Base-by-base conservation (phyloP, 129 eudicot genomes). In the Flaveria brownii region DNA sequence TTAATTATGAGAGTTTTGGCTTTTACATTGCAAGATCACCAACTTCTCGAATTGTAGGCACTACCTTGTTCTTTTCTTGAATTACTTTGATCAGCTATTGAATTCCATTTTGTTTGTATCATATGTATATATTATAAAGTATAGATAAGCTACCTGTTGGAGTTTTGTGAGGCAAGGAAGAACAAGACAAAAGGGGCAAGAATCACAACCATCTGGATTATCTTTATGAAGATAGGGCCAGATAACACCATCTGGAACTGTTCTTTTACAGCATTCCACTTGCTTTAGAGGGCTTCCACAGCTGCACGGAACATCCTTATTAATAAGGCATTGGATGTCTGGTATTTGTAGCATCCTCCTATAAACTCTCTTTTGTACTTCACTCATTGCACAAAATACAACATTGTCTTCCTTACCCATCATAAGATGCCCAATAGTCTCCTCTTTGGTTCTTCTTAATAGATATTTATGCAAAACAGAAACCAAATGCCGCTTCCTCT, bases 381-480 rank as follows among this genome's bases (percentile, higher is more conserved):
- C 97, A 78, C 96, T 91, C 97, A 94, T 89, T 3, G 92, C 93
- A 86, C 98, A 94, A 78, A 94, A 94, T 23, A 94, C 97, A 76
- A 94, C 96, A 81, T 94, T 94, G 82, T 94, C 98, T 83, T 94
- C 98, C 84, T 94, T 94, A 22, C 98, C 98, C 96, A 87, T 73
- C 97, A 94, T 88, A 74, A 94, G 93, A 74, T 91, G 96, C 68
- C 96, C 98, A 43, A 91, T 90, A 1, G 98, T 94, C 75, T 94
- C 98, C 78, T 91, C 97, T 85, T 94, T 94, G 2, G 97, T 94
- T 85, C 98, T 87, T 77, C 98, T 94, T 16, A 94, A 80, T 23
- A 94, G 43, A 81, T 84, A 91, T 36, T 83, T 87, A 12, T 79
- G 74, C 67, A 94, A 82, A 82, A 94, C 89, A 10, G 86, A 74